Evolutionary conservation across 2,329 filamentous ascomycete genomes (phyloP).

Genomic region (Juglanconis juglandina): DNA sequence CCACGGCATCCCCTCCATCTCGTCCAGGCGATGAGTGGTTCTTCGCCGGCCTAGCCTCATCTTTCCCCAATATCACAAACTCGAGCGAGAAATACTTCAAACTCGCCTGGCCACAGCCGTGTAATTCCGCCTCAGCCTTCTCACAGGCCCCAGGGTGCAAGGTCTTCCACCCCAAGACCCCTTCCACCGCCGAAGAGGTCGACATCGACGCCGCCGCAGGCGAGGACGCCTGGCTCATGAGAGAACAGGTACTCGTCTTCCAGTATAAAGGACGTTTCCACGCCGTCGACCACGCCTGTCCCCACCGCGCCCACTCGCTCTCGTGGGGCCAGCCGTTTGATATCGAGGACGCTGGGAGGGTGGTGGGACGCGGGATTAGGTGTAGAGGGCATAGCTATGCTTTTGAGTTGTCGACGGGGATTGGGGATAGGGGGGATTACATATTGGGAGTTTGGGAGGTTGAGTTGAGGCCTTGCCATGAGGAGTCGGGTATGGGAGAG

Average conservation of each 20-base stretch:
- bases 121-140: background rate
- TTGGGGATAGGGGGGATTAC: constrained; percentile 11
- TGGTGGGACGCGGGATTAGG: constrained; percentile 4
- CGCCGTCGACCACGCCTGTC: constrained; percentile 16
- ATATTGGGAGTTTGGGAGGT: constrained; percentile 14
- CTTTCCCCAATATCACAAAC: constrained; percentile 15
- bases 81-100: constrained; percentile 16
- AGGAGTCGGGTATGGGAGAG: too few species aligned
- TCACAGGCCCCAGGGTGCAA: constrained; percentile 5
- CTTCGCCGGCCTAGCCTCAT: constrained; percentile 13
- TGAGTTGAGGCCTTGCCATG: constrained; percentile 1
- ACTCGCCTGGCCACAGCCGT: constrained; percentile 14
- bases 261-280: constrained; percentile 17
- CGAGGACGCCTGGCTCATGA: constrained; percentile 16
- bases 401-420: constrained; percentile 14
- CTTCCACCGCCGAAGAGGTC: background rate
- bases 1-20: background rate
- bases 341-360: constrained; percentile 12
- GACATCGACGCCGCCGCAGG: constrained; percentile 6
- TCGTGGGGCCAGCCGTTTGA: constrained; percentile 15
- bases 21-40: constrained; percentile 8
- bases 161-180: constrained; percentile 12
- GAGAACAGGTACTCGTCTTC: constrained; percentile 15
- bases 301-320: constrained; percentile 12
- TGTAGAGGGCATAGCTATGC: constrained; percentile 14